Conservation (phyloP, 2,329 filamentous ascomycete species). For the Coniochaeta pulveracea region DNA sequence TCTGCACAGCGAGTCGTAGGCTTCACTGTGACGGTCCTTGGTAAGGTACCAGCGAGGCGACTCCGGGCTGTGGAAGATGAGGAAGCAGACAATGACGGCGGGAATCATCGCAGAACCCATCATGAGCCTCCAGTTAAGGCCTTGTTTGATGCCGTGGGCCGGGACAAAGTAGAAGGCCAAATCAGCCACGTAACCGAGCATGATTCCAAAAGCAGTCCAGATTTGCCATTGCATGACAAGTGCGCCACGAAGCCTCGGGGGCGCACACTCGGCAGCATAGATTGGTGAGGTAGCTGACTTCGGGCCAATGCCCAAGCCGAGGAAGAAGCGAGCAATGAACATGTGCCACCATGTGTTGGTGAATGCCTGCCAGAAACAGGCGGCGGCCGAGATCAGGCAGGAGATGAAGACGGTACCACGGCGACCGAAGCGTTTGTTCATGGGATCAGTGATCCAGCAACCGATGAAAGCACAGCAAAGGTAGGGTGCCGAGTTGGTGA, state of each 20-base stretch:
- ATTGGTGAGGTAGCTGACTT: slow-evolving; percentile 60
- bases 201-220: slow-evolving; percentile 36
- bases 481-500: slow-evolving; percentile 51
- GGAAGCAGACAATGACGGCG: slow-evolving; percentile 41
- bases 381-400: slow-evolving; percentile 45
- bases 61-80: slow-evolving; percentile 35
- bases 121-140: slow-evolving; percentile 58
- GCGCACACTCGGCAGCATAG: slow-evolving; percentile 57
- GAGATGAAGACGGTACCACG: slow-evolving; percentile 59
- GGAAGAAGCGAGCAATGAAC: slow-evolving; percentile 57
- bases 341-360: slow-evolving; percentile 49
- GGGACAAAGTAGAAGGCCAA: slow-evolving; percentile 48
- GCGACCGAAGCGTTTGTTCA: slow-evolving; percentile 60
- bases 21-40: slow-evolving; percentile 32
- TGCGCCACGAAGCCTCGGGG: slow-evolving; percentile 52
- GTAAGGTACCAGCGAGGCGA: slow-evolving; percentile 39
- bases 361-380: slow-evolving; percentile 39
- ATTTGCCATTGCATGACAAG: slow-evolving; percentile 48
- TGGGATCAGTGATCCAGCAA: slow-evolving; percentile 63
- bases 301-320: slow-evolving; percentile 61
- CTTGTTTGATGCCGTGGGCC: slow-evolving; percentile 37
- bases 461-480: slow-evolving; percentile 57
- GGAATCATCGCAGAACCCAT: slow-evolving; percentile 56
- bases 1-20: slow-evolving; percentile 31
- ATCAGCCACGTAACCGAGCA: slow-evolving; percentile 48